Evolutionary conservation across 2,329 filamentous ascomycete genomes (phyloP).

Genomic region (Penicillium sp.): DNA sequence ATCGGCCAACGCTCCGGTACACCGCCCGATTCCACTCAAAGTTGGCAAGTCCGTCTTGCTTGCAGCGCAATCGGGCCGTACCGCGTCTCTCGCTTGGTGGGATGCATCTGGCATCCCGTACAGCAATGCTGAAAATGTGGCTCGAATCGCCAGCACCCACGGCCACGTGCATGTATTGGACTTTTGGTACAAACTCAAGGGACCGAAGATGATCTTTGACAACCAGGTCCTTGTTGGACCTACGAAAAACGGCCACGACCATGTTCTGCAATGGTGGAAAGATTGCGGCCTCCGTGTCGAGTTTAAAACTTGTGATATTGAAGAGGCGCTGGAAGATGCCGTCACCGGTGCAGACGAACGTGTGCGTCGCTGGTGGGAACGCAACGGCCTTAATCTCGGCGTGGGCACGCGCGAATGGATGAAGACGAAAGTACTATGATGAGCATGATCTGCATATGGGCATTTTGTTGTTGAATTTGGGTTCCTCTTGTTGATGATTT

Average conservation of each 20-base stretch:
- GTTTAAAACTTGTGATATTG: conserved; percentile 92
- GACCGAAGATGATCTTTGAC: conserved; percentile 74
- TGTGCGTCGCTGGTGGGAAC: conserved; percentile 81
- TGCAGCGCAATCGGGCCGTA: conserved; percentile 75
- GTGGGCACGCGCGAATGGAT: conserved; percentile 85
- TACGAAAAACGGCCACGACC: conserved; percentile 77
- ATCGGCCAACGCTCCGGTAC: conserved; percentile 52
- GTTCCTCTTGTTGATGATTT: conserved; percentile 1
- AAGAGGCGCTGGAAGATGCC: conserved; percentile 87
- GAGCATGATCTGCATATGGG: conserved; percentile 1
- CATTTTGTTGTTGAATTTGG: conserved; percentile 1
- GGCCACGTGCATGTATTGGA: conserved; percentile 80
- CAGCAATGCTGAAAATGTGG: conserved; percentile 72
- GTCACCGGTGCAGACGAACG: conserved; percentile 63
- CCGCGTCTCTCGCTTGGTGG: conserved; percentile 80
- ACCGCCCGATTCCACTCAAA: conserved; percentile 55
- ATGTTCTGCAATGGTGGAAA: conserved; percentile 91
- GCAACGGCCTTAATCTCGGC: conserved; percentile 73
- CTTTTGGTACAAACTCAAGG: conserved; percentile 70
- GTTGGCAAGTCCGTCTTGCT: conserved; percentile 79
- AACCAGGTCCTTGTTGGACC: conserved; percentile 77
- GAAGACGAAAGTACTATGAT: conserved; percentile 65
- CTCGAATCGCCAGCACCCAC: conserved; percentile 76
- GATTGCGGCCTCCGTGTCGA: conserved; percentile 66
- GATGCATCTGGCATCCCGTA: conserved; percentile 72